A percentile compares a stretch with the other conserved stretches of the same genome.
Conservation (phyloP, 495 filamentous ascomycete species). For the Trichoderma reesei region DNA sequence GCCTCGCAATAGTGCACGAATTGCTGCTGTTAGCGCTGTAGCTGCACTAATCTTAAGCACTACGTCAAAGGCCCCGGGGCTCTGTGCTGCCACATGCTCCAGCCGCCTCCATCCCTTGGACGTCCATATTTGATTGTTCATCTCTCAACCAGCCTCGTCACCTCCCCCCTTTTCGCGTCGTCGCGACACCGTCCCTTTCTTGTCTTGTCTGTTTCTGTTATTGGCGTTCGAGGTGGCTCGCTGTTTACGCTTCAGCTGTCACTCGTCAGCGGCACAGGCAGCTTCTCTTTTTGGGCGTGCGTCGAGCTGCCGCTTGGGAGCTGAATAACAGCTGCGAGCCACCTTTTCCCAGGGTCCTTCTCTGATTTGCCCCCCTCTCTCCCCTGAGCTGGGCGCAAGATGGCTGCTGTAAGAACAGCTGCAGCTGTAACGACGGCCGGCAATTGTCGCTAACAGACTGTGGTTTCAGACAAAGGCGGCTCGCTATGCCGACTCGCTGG, state of each 20-base stretch:
- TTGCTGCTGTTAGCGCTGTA: no score
- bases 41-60: neutral
- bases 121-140: neutral
- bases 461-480: conserved; percentile 56
- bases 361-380: neutral
- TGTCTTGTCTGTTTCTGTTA: no score
- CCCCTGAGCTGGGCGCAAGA: conserved; percentile 9
- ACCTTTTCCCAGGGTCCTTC: neutral
- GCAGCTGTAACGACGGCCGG: neutral
- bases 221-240: neutral
- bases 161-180: neutral
- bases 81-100: neutral
- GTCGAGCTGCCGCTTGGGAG: neutral
- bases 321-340: neutral
- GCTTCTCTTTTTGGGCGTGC: neutral
- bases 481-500: conserved; percentile 69
- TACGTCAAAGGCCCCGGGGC: neutral
- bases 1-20: neutral
- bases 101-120: neutral
- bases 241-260: neutral
- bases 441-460: neutral
- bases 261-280: neutral
- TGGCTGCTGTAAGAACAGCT: conserved; percentile 6
- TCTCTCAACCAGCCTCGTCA: neutral
- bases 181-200: neutral